phyloP scores from a whole-genome alignment of 192 early-diverging fungal genomes.

The Gamsiella multidivaricata region DNA sequence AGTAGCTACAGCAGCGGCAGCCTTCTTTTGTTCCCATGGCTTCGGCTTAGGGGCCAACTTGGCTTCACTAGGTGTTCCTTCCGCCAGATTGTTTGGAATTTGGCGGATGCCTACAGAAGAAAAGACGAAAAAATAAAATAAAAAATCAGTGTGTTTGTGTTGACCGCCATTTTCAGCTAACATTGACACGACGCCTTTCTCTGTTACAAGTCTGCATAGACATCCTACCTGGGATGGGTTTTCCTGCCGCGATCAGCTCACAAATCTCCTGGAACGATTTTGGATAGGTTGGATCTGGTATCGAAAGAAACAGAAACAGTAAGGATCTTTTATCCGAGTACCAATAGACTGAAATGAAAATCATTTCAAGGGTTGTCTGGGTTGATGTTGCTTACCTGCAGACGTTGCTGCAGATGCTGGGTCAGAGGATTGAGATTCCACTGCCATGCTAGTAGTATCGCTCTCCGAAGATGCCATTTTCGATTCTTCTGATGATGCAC shows the following conservation, averaged over 20 bases:
- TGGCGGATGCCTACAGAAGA: slow-evolving; percentile 42
- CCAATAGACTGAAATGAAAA: too few relatives aligned
- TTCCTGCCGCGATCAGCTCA: slow-evolving; percentile 53
- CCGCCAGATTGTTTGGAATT: slow-evolving; percentile 54
- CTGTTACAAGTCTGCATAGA: too few relatives aligned
- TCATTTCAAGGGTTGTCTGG: too few relatives aligned
- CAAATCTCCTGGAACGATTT: slow-evolving; percentile 56
- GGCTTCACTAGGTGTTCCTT: slow-evolving; percentile 47
- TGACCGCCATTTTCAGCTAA: too few relatives aligned
- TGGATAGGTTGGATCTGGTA: slow-evolving; percentile 42
- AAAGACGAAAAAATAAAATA: neutral
- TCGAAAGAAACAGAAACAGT: neutral
- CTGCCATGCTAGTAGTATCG: neutral
- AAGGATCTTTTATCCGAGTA: too few relatives aligned
- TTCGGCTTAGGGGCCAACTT: slow-evolving; percentile 36
- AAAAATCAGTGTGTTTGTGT: too few relatives aligned
- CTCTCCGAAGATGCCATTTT: neutral
- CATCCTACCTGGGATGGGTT: slow-evolving; percentile 52
- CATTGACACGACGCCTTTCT: too few relatives aligned
- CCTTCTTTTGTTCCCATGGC: slow-evolving; percentile 48
- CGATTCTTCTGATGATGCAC: neutral
- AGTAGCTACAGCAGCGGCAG: neutral
- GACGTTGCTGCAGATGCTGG: neutral
- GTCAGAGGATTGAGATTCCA: slow-evolving; percentile 1
- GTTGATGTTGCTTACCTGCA: slow-evolving; percentile 6